Evolutionary conservation across 305 asterid genomes (phyloP).

Genomic region (Fraxinus ornus): DNA sequence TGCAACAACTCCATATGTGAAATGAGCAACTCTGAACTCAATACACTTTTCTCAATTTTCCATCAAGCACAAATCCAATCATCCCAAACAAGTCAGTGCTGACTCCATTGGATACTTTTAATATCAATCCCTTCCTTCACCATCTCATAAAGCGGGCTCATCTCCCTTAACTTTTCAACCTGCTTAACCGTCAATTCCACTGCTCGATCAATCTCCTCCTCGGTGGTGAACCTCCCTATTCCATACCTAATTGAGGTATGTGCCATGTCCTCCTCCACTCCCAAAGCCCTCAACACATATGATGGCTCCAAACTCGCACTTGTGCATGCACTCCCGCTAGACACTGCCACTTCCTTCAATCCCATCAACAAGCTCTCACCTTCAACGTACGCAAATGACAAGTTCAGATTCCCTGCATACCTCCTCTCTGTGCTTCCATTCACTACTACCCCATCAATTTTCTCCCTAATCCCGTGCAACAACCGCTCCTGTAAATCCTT

Average conservation of each 20-base stretch:
- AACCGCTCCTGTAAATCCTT: constrained; percentile 60
- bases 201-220: constrained; percentile 80
- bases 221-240: constrained; percentile 92
- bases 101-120: constrained; percentile 87
- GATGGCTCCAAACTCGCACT: constrained; percentile 98
- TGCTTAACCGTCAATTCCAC: constrained; percentile 81
- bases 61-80: constrained; percentile 10
- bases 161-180: constrained; percentile 89
- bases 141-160: constrained; percentile 98
- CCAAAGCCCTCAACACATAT: constrained; percentile 89
- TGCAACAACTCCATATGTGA: constrained; percentile 1
- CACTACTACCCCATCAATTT: constrained; percentile 76
- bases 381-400: constrained; percentile 90
- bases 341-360: constrained; percentile 93
- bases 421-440: constrained; percentile 88
- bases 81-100: constrained; percentile 44
- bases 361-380: constrained; percentile 99
- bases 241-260: constrained; percentile 95
- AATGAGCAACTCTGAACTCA: constrained; percentile 16
- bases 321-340: constrained; percentile 96
- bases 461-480: constrained; percentile 64
- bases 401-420: constrained; percentile 79
- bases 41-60: background rate
- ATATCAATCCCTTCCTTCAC: constrained; percentile 86
- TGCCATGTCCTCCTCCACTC: constrained; percentile 99